Evolutionary conservation across 352 stramenopile genomes (phyloP), one percentile per base, ranked within the genome.

Genomic region (Pythium angustatum): DNA sequence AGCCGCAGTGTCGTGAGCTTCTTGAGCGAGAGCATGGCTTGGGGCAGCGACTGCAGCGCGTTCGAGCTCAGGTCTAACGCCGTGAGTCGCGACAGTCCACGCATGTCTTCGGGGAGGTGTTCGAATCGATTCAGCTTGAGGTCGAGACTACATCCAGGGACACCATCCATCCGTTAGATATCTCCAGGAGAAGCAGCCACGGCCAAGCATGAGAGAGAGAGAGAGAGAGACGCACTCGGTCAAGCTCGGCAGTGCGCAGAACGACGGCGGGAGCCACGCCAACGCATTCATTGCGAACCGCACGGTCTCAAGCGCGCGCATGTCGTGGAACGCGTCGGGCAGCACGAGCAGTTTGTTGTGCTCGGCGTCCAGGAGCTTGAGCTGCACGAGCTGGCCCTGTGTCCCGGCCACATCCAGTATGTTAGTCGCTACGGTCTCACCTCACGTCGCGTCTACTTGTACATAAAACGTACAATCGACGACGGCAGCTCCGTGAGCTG

Each of bases 91-190:
- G 54, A 48, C 3, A 93, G 57, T n/a, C 73, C 62, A 12, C 81
- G 79, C 44, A 93, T 70, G 11, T 71, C 50, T 5, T 72, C 58
- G 0, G 81, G 81, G 0, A 93, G 56, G 17, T 60, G 43, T 60
- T 68, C 59, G 45, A 93, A 69, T 0, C 79, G 79, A 70, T 93
- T 93, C 27, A 91, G 66, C 55, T 91, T 93, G 19, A 91, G 49
- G 62, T 93, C 84, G 26, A 91, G 64, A 26, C 79, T 88, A 56
- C 43, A 49, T 22, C 2, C 2, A 10, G 7, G 3, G 1, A 8
- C 17, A 34, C 9, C 31, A 30, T 7, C 11, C 11, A 11, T 41
- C 2, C 3, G 7, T 3, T 10, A 41, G 7, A 41, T 9, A 9
- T n/a, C n/a, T n/a, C n/a, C 34, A 3, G 31, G 8, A 58, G 31